Percentiles rank a stretch among this genome's conserved stretches.
These are phyloP conservation scores for Elsinoe ampelina DNA, from an alignment of 2,329 filamentous ascomycete genomes.

Conservation along the genomic window DNA sequence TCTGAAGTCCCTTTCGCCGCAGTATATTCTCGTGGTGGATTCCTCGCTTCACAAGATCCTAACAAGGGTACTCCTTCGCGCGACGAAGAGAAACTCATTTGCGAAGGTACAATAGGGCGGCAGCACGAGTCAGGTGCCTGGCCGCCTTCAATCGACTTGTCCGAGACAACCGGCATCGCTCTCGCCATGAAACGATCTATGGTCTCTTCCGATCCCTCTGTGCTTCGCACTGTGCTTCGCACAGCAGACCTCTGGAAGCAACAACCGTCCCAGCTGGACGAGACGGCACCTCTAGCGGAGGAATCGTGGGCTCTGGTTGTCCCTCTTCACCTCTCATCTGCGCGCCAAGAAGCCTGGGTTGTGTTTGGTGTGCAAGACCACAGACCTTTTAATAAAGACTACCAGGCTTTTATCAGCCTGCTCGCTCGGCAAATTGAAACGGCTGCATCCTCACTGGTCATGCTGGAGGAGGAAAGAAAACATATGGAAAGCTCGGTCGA, in stretches of 20 bases:
- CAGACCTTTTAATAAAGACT: not conserved
- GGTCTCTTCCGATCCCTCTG: not conserved
- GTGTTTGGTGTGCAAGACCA: not conserved
- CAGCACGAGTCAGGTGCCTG: not conserved
- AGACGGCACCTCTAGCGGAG: not conserved
- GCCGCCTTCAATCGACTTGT: not conserved
- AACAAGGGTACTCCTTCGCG: not conserved
- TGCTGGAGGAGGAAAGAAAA: not conserved
- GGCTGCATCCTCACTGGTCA: not conserved
- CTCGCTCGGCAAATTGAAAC: conserved; percentile 2
- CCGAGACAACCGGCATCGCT: not conserved
- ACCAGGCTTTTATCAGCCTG: not conserved
- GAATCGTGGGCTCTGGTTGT: not conserved
- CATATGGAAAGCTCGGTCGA: not conserved
- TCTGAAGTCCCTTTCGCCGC: conserved; percentile 9
- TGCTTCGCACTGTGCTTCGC: not conserved
- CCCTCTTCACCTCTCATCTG: not conserved
- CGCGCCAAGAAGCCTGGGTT: conserved; percentile 1
- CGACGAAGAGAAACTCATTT: not conserved
- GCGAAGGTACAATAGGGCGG: not conserved
- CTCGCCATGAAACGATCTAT: not conserved
- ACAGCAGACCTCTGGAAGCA: not conserved
- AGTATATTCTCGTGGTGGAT: not conserved
- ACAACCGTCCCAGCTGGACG: not conserved
- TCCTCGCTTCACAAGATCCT: not conserved